Conservation (phyloP, 345 rosid genomes). For the Citrus hindsii region DNA sequence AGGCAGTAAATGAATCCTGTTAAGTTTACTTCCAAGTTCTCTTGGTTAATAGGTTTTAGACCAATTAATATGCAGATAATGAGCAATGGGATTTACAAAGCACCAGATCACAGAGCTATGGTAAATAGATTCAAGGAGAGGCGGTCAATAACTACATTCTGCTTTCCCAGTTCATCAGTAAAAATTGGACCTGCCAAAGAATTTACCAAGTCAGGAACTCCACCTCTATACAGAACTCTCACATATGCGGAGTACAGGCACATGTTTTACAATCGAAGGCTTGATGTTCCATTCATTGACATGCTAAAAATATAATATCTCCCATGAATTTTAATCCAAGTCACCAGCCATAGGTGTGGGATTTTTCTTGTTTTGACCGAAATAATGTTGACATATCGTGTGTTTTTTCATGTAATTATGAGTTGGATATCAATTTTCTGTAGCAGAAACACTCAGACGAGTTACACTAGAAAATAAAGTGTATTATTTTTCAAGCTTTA, state of each 20-base stretch:
- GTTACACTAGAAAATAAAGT: too few species aligned
- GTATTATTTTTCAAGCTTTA: too few species aligned
- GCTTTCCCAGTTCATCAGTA: conserved; percentile 27
- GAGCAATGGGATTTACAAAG: conserved; percentile 39
- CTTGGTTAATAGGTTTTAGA: not conserved
- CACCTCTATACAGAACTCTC: conserved; percentile 26
- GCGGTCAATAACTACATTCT: conserved; percentile 29
- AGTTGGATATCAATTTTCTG: too few species aligned
- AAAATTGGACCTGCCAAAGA: conserved; percentile 33
- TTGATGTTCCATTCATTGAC: conserved; percentile 19
- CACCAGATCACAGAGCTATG: conserved; percentile 44
- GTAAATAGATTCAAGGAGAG: conserved; percentile 37
- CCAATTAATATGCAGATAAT: conserved; percentile 17
- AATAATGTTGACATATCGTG: not conserved
- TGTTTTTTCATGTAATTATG: too few species aligned
- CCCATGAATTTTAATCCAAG: not conserved
- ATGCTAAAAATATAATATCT: not conserved
- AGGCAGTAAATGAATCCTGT: not conserved
- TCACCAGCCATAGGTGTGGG: too few species aligned
- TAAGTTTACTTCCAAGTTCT: not conserved
- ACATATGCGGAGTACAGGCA: conserved; percentile 17
- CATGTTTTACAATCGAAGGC: conserved; percentile 18
- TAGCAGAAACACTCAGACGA: too few species aligned
- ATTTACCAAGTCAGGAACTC: conserved; percentile 18
- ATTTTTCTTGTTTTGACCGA: not conserved